A percentile compares a stretch with the other conserved stretches of the same genome.
These are phyloP conservation scores for Schizosaccharomyces pombe DNA, from an alignment of 805 yeast species.

Conservation along the genomic window DNA sequence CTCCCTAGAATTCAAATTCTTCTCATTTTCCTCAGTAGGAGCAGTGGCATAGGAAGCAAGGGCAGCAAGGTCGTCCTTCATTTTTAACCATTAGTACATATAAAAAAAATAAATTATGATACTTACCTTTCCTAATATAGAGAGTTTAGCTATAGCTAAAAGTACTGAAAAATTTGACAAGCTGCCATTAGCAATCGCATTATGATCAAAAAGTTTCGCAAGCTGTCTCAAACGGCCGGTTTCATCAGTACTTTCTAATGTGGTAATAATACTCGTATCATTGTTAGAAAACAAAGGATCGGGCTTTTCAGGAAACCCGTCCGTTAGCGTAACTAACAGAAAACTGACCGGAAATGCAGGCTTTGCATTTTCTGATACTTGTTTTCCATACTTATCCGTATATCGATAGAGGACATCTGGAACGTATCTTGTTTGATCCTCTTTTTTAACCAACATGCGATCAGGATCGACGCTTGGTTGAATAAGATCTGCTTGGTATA, in stretches of 20 bases:
- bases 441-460: conserved; percentile 54
- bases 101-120: background rate
- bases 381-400: conserved; percentile 66
- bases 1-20: background rate
- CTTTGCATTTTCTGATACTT: conserved; percentile 70
- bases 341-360: conserved; percentile 90
- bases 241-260: background rate
- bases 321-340: conserved; percentile 62
- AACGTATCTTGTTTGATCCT: conserved; percentile 56
- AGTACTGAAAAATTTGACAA: background rate
- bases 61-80: background rate
- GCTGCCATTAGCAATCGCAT: background rate
- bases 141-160: background rate
- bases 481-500: conserved; percentile 66
- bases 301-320: conserved; percentile 62
- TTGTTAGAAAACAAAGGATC: conserved; percentile 24
- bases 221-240: background rate
- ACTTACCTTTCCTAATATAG: background rate
- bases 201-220: background rate
- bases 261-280: background rate
- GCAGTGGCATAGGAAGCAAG: background rate
- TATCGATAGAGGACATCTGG: conserved; percentile 80
- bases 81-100: background rate
- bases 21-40: background rate
- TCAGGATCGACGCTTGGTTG: conserved; percentile 80